Base-by-base conservation (phyloP, 768 basidiomycete genomes). In the Tephrocybe sp. region DNA sequence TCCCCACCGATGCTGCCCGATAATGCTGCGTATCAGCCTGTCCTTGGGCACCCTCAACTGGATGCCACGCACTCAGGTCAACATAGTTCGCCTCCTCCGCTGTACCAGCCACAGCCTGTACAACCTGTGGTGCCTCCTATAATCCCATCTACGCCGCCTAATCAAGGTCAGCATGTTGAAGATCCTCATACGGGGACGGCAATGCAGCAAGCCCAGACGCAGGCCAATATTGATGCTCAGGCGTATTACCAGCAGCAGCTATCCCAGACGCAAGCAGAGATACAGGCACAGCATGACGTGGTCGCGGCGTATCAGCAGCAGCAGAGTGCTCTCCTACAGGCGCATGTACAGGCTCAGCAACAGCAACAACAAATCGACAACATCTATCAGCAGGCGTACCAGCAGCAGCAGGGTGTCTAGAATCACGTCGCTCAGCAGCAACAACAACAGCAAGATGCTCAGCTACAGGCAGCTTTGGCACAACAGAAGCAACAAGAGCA, bases 291-390 rank as follows among this genome's bases (percentile, higher is more conserved):
- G 28, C 61, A 58, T 31, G 53, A 51, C 22, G 52, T 47, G 1
- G 21, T 49, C 12, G 40, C 31, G 11, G 51, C 40, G 27, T 44
- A 54, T 27, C 57, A 54, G 22, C 55, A 47, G 41, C 51, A 52
- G 21, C 47, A 49, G 9, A 28, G 15, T 21, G 27, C 36, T 11
- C 15, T 37, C 21, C 16, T n/a, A 8, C 48, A 47, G 38, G 15
- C 18, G 16, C 53, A 55, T 19, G 41, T 45, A 6, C 51, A 58
- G 38, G 24, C 44, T 38, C 52, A 59, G 43, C 58, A 59, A 35
- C 59, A 56, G 49, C 51, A 59, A 26, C 54, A 61, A 38, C 54
- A 57, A 27, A 34, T 32, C 24, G 34, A 52, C 25, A 43, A 31
- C 7, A 42, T 49, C 1, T 47, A 45, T 24, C 51, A 56, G 27